These are phyloP conservation scores for Aspergillus piperis DNA, from an alignment of 2,329 filamentous ascomycete species.

Conservation along the genomic window DNA sequence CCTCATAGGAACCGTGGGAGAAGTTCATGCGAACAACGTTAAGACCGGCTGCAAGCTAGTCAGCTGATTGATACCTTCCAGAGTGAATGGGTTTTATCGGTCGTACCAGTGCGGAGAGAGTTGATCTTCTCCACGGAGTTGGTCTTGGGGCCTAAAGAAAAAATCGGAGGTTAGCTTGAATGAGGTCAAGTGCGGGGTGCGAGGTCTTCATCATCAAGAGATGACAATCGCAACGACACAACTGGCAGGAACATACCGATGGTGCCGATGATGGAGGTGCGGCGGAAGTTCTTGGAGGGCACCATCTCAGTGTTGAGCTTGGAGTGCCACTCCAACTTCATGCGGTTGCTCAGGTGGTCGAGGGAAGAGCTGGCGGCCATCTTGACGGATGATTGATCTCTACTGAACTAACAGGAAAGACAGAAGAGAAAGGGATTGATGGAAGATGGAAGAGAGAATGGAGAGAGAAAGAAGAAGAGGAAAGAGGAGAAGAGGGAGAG, in stretches of 20 bases:
- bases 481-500: constrained; percentile 28
- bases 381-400: constrained; percentile 25
- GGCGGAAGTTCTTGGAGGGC: constrained; percentile 86
- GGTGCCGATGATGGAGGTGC: constrained; percentile 97
- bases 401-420: constrained; percentile 11
- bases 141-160: constrained; percentile 77
- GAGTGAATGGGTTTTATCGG: constrained; percentile 8
- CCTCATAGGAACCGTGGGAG: constrained; percentile 85
- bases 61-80: constrained; percentile 12
- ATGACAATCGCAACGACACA: neutral
- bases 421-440: constrained; percentile 2
- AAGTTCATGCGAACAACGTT: constrained; percentile 99
- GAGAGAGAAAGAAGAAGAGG: constrained; percentile 14
- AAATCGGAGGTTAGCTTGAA: constrained; percentile 25
- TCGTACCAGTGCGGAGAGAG: constrained; percentile 70
- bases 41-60: constrained; percentile 65
- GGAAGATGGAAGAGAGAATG: constrained; percentile 17
- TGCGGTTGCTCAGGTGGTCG: constrained; percentile 81
- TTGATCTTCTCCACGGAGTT: constrained; percentile 98
- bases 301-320: constrained; percentile 86
- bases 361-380: constrained; percentile 77
- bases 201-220: neutral
- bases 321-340: constrained; percentile 69
- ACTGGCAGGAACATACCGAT: constrained; percentile 64
- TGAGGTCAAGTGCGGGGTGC: neutral